Evolutionary conservation across 129 eudicot genomes (phyloP).

Genomic region (Cynara cardunculus): DNA sequence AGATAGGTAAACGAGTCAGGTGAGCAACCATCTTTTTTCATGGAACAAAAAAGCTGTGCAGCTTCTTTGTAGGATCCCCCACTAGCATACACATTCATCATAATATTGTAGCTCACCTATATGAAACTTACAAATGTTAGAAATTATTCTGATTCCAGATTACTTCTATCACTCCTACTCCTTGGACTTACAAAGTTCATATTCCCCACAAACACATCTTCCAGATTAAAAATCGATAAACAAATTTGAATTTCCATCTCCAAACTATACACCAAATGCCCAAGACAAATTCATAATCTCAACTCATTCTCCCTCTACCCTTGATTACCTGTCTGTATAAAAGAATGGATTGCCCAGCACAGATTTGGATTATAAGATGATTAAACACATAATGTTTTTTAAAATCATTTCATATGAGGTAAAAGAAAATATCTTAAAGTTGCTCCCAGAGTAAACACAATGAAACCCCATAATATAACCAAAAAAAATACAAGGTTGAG

Average conservation of each 20-base stretch:
- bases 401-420: no score
- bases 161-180: background rate
- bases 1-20: constrained; percentile 78
- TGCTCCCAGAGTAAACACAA: background rate
- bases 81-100: constrained; percentile 59
- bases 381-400: background rate
- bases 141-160: background rate
- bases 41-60: constrained; percentile 44
- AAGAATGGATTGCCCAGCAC: background rate
- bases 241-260: background rate
- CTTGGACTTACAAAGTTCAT: background rate
- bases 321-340: background rate
- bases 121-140: background rate
- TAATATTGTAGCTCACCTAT: constrained; percentile 85
- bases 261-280: background rate
- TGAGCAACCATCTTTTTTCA: constrained; percentile 44
- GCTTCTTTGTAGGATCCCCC: constrained; percentile 64
- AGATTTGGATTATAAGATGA: background rate
- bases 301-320: background rate
- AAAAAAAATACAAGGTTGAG: background rate
- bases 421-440: background rate
- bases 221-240: background rate
- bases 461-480: no score
- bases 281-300: background rate
- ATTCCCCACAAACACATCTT: background rate